A percentile compares a stretch with the other conserved stretches of the same genome.
These are phyloP conservation scores for Mollisia scopiformis DNA, from an alignment of 2,329 filamentous ascomycete species.

Conservation along the genomic window DNA sequence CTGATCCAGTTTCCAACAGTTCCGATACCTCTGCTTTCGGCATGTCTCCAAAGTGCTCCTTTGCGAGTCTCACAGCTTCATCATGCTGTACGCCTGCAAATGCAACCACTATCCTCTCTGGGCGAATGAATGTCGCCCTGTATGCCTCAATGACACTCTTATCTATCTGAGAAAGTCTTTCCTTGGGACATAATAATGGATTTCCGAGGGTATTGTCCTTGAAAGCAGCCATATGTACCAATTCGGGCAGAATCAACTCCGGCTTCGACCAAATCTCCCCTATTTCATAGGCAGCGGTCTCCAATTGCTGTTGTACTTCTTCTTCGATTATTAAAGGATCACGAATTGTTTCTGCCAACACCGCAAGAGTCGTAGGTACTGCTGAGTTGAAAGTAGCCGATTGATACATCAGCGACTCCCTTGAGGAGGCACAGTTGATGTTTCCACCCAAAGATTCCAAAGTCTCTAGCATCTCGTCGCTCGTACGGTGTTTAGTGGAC, in stretches of 20 bases:
- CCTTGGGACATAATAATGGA: constrained; percentile 86
- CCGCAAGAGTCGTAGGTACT: constrained; percentile 77
- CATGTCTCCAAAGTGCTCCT: constrained; percentile 94
- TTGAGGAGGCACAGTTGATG: constrained; percentile 93
- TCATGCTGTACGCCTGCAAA: constrained; percentile 89
- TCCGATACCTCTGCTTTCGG: constrained; percentile 52
- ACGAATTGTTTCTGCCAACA: constrained; percentile 93
- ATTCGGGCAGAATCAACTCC: constrained; percentile 90
- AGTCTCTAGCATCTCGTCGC: constrained; percentile 85
- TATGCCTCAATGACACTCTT: constrained; percentile 76
- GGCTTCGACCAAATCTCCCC: constrained; percentile 97
- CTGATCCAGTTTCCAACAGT: constrained; percentile 59
- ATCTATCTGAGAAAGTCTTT: constrained; percentile 77
- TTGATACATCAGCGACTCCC: constrained; percentile 98
- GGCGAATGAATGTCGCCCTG: constrained; percentile 80
- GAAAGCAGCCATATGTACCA: constrained; percentile 94
- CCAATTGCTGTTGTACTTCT: constrained; percentile 84
- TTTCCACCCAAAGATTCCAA: constrained; percentile 91
- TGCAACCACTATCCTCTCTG: constrained; percentile 90
- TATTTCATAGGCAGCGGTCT: constrained; percentile 94
- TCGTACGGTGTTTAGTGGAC: constrained; percentile 70
- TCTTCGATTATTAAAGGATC: constrained; percentile 82
- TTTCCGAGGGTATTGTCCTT: constrained; percentile 96
- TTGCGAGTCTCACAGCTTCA: constrained; percentile 76
- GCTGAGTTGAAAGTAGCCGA: constrained; percentile 95